These are phyloP conservation scores for Phytophthora quininea DNA, from an alignment of 352 stramenopile genomes.

Conservation along the genomic window DNA sequence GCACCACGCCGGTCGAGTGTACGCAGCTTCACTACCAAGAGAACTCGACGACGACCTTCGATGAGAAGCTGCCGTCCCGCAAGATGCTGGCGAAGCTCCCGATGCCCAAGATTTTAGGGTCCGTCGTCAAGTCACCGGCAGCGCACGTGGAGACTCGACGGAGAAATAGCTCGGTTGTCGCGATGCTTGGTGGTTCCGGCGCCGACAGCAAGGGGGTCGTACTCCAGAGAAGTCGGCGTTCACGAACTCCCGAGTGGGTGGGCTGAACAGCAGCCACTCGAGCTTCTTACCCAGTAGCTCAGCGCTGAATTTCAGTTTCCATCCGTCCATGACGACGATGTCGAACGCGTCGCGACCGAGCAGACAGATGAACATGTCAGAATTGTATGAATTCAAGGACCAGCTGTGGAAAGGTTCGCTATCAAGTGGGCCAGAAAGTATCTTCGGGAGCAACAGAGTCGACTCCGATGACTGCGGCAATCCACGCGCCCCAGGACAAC, in stretches of 20 bases:
- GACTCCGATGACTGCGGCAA: constrained; percentile 28
- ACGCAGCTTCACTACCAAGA: constrained; percentile 17
- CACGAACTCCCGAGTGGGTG: constrained; percentile 12
- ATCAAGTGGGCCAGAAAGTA: constrained; percentile 10
- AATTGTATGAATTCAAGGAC: constrained; percentile 50
- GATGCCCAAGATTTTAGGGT: constrained; percentile 28
- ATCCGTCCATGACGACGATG: constrained; percentile 8
- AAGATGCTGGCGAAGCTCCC: constrained; percentile 17
- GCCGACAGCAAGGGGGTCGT: background rate
- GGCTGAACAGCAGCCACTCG: constrained; percentile 13
- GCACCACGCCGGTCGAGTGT: constrained; percentile 37
- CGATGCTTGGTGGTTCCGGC: constrained; percentile 24
- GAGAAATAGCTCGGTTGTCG: constrained; percentile 21
- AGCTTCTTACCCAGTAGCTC: constrained; percentile 39
- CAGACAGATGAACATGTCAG: constrained; percentile 31
- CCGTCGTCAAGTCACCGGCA: background rate
- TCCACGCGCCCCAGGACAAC: constrained; percentile 15
- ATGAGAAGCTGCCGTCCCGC: background rate
- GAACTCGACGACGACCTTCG: background rate
- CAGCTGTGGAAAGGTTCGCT: constrained; percentile 43
- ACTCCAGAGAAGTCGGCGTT: constrained; percentile 11
- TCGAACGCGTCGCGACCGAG: constrained; percentile 30
- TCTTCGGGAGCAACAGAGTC: background rate
- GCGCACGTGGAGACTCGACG: constrained; percentile 7
- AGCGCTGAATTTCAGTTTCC: constrained; percentile 18